phyloP scores from a whole-genome alignment of 1,284 basidiomycete species.

The Trichosporon sp. region DNA sequence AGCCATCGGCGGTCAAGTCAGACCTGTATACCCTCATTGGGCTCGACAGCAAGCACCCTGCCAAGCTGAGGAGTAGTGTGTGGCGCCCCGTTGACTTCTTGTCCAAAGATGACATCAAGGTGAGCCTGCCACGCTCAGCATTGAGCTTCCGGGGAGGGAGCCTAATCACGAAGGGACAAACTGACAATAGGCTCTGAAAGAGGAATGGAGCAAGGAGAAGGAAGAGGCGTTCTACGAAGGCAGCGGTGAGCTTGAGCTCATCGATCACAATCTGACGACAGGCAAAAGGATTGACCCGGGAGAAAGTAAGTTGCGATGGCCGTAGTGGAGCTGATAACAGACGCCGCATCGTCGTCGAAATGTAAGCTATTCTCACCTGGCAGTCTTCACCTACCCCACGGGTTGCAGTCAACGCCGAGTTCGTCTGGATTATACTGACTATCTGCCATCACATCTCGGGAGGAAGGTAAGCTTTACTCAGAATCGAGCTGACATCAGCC shows the following conservation, averaged over 20 bases:
- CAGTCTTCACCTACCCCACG: too few species aligned
- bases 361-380: too few species aligned
- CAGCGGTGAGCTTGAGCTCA: background rate
- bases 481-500: background rate
- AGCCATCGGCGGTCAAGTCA: constrained; percentile 41
- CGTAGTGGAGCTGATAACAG: background rate
- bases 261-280: background rate
- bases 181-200: background rate
- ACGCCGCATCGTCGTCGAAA: background rate
- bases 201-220: background rate
- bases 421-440: background rate
- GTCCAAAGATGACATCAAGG: constrained; percentile 35
- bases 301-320: background rate
- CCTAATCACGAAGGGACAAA: background rate
- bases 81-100: constrained; percentile 43
- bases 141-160: background rate
- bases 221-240: background rate
- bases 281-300: background rate
- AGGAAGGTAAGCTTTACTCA: background rate
- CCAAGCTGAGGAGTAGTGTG: constrained; percentile 45
- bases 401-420: too few species aligned
- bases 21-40: constrained; percentile 53
- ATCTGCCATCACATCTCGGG: background rate
- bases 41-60: constrained; percentile 54
- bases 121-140: background rate